Evolutionary conservation across 495 filamentous ascomycete species (phyloP).

Genomic region (Aspergillus leporis): DNA sequence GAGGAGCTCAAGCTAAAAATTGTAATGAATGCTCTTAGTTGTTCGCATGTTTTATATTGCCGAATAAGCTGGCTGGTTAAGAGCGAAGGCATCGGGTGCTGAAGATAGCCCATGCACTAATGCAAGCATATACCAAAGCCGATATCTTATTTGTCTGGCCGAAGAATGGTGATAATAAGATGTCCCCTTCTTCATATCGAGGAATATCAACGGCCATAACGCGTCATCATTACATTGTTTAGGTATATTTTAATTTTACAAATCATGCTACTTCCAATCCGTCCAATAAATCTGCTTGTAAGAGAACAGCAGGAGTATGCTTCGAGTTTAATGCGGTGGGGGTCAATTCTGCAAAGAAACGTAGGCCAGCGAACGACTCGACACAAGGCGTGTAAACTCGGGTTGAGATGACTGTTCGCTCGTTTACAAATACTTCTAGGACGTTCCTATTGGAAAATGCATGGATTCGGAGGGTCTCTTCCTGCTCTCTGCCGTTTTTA

Average conservation of each 20-base stretch:
- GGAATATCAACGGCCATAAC: too few species aligned
- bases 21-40: too few species aligned
- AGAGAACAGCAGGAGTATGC: constrained; percentile 18
- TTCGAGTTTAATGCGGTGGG: not conserved
- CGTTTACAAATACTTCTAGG: constrained; percentile 43
- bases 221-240: too few species aligned
- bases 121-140: too few species aligned
- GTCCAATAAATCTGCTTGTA: constrained; percentile 34
- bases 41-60: too few species aligned
- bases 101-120: too few species aligned
- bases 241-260: not conserved
- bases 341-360: constrained; percentile 32
- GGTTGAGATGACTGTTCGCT: constrained; percentile 38
- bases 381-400: constrained; percentile 30
- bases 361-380: constrained; percentile 15
- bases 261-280: constrained; percentile 21
- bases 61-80: too few species aligned
- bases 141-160: too few species aligned
- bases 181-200: too few species aligned
- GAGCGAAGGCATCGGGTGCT: too few species aligned
- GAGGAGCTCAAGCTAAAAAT: too few species aligned
- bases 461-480: constrained; percentile 37
- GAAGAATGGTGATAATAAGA: too few species aligned
- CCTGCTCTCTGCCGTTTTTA: constrained; percentile 18
- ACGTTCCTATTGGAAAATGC: constrained; percentile 41